A percentile compares a stretch with the other conserved stretches of the same genome.
These are phyloP conservation scores for Syzygium aqueum DNA, from an alignment of 345 rosid genomes.

Conservation along the genomic window DNA sequence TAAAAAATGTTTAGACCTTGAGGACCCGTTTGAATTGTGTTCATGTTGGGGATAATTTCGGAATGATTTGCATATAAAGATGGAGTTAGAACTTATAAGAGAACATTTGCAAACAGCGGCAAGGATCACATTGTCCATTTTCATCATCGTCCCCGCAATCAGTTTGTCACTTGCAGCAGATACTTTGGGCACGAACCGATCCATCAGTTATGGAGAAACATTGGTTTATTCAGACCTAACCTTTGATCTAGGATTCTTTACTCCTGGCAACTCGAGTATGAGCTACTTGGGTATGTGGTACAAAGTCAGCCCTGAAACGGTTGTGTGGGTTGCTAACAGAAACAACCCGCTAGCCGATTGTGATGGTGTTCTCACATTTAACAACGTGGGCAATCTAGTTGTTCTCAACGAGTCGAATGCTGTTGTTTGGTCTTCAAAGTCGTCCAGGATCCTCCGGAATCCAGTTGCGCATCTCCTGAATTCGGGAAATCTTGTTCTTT, in stretches of 20 bases:
- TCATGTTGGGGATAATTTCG: not conserved
- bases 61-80: not conserved
- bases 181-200: too few relatives aligned
- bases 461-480: constrained; percentile 18
- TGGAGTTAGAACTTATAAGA: not conserved
- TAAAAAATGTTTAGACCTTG: not conserved
- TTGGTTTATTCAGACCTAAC: not conserved
- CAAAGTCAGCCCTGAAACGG: not conserved
- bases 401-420: not conserved
- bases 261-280: constrained; percentile 5
- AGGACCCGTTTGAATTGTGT: not conserved
- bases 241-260: constrained; percentile 13
- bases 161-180: not conserved
- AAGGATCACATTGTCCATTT: not conserved
- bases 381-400: not conserved
- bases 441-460: not conserved
- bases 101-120: not conserved
- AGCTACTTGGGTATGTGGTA: constrained; percentile 32
- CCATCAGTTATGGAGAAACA: too few relatives aligned
- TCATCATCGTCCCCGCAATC: not conserved
- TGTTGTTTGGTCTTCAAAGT: constrained; percentile 9
- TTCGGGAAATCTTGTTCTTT: constrained; percentile 19
- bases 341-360: constrained; percentile 1
- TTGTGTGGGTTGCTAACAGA: constrained; percentile 39
- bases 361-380: not conserved